Evolutionary conservation across 352 stramenopile genomes (phyloP).

Genomic region (Saprolegnia parasitica): DNA sequence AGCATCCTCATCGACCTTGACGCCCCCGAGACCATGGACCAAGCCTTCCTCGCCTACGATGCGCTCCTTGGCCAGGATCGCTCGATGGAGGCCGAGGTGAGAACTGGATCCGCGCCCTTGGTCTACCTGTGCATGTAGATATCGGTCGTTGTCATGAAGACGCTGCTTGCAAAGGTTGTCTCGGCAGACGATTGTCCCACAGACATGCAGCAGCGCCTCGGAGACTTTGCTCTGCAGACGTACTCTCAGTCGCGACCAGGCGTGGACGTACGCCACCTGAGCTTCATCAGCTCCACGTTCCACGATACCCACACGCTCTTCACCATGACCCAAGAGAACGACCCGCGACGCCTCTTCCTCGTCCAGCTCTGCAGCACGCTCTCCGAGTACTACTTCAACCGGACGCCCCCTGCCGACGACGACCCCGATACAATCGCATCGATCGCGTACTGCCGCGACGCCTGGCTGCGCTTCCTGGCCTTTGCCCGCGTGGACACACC

Average conservation of each 20-base stretch:
- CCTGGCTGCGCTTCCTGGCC: not conserved
- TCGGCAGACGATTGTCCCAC: not conserved
- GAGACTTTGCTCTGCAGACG: not conserved
- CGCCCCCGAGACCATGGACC: too few species aligned
- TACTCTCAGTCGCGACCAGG: not conserved
- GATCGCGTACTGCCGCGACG: not conserved
- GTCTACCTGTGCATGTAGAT: not conserved
- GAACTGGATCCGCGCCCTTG: too few species aligned
- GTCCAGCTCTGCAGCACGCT: not conserved
- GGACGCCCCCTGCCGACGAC: not conserved
- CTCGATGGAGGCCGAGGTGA: too few species aligned
- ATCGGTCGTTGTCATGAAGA: not conserved
- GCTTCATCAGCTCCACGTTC: not conserved
- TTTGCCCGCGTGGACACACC: not conserved
- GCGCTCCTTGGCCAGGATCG: too few species aligned
- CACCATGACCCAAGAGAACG: not conserved
- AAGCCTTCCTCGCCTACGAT: too few species aligned
- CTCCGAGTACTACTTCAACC: not conserved
- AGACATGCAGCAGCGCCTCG: not conserved
- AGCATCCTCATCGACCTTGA: too few species aligned
- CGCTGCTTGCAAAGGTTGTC: not conserved
- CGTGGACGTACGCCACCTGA: not conserved
- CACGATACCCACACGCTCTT: not conserved
- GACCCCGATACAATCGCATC: not conserved
- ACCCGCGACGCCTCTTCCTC: not conserved